phyloP scores from a whole-genome alignment of 495 filamentous ascomycete genomes.

The Xylaria curta region DNA sequence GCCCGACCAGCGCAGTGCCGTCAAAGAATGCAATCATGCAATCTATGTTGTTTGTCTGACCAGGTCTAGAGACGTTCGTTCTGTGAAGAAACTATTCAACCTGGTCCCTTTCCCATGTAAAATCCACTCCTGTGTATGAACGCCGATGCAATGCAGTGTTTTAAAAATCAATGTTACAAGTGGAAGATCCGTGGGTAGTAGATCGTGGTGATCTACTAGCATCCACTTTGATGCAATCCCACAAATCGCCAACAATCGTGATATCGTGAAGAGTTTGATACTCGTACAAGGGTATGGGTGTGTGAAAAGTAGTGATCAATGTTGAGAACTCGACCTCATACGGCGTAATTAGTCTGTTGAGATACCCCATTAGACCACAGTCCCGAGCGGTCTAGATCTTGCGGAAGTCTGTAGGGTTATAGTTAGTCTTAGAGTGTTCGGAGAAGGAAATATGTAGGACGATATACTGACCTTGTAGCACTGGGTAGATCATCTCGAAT shows the following conservation, averaged over 20 bases:
- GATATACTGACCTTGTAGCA: conserved; percentile 77
- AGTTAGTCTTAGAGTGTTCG: conserved; percentile 12
- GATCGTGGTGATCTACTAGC: background rate
- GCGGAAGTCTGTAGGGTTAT: conserved; percentile 49
- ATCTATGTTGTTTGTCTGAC: conserved; percentile 38
- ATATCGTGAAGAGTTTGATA: conserved; percentile 55
- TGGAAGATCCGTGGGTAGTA: conserved; percentile 5
- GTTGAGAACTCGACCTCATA: background rate
- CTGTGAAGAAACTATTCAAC: conserved; percentile 31
- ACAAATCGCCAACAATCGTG: conserved; percentile 48
- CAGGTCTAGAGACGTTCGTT: conserved; percentile 32
- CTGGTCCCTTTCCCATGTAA: conserved; percentile 42
- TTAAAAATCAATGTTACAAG: conserved; percentile 48
- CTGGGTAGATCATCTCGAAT: conserved; percentile 98
- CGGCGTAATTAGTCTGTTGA: background rate
- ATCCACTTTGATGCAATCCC: conserved; percentile 23
- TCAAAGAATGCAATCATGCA: conserved; percentile 43
- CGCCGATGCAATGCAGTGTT: conserved; percentile 64
- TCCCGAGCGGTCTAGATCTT: conserved; percentile 48
- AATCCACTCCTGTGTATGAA: conserved; percentile 45
- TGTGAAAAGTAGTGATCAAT: conserved; percentile 23
- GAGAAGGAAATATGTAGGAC: background rate
- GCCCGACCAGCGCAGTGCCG: conserved; percentile 68
- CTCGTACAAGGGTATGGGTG: conserved; percentile 61
- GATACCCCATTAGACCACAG: background rate